Percentiles rank a stretch among this genome's conserved stretches.
Evolutionary conservation across 2,329 filamentous ascomycete species (phyloP).

Genomic region (Neofusicoccum laricinum): DNA sequence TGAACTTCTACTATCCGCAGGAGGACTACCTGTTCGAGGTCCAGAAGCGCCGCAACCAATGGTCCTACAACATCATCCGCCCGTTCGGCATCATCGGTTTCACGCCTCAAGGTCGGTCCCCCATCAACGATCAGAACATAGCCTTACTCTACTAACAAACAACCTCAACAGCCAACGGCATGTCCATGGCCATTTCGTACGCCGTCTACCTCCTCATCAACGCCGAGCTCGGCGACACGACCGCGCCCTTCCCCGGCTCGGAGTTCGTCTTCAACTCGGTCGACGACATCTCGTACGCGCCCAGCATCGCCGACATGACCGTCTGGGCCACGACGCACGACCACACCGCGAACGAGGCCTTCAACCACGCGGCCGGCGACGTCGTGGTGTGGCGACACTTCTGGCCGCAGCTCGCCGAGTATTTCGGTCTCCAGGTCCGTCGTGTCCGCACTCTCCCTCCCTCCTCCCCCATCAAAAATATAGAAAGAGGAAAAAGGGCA

Average conservation of each 20-base stretch:
- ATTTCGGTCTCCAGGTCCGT: conserved; percentile 31
- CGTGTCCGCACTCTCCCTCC: no score
- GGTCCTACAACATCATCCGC: conserved; percentile 30
- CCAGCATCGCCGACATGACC: conserved; percentile 35
- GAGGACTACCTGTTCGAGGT: conserved; percentile 18
- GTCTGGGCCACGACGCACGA: conserved; percentile 35
- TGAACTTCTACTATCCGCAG: conserved; percentile 21
- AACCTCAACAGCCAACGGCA: conserved; percentile 23
- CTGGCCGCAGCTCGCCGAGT: conserved; percentile 40
- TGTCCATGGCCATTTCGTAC: conserved; percentile 41
- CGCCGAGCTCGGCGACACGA: conserved; percentile 32
- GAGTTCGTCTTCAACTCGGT: conserved; percentile 32
- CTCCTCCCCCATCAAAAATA: no score
- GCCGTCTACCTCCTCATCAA: conserved; percentile 41
- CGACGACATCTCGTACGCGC: conserved; percentile 34
- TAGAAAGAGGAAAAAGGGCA: no score
- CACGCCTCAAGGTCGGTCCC: neutral
- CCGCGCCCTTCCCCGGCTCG: conserved; percentile 34
- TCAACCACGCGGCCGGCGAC: conserved; percentile 43
- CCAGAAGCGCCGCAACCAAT: conserved; percentile 25
- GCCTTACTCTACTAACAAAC: neutral
- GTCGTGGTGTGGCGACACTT: conserved; percentile 38
- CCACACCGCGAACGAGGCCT: conserved; percentile 36
- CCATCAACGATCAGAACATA: no score
- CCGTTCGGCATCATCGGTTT: conserved; percentile 31